phyloP scores from a whole-genome alignment of 2,329 filamentous ascomycete species.

The Fusarium verrucosum region DNA sequence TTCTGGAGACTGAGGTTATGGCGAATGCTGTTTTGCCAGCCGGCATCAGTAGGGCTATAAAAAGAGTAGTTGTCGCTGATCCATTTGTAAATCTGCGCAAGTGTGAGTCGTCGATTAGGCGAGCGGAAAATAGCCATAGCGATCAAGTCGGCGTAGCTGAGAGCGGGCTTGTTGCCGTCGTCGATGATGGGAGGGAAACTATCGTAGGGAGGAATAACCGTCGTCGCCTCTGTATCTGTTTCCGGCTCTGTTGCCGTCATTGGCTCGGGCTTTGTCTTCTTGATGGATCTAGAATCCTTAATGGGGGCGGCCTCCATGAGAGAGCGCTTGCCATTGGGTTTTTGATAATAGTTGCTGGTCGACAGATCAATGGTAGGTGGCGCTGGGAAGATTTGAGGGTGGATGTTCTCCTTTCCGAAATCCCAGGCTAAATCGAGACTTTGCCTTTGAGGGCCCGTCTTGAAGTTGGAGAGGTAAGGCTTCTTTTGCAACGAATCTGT shows the following conservation, averaged over 20 bases:
- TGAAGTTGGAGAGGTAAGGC: slow-evolving; percentile 67
- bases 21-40: slow-evolving; percentile 99
- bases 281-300: slow-evolving; percentile 71
- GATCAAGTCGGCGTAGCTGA: slow-evolving; percentile 94
- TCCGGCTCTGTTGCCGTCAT: neutral
- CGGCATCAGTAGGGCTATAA: slow-evolving; percentile 83
- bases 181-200: slow-evolving; percentile 86
- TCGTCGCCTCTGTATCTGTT: slow-evolving; percentile 4
- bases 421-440: slow-evolving; percentile 53
- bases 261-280: slow-evolving; percentile 72
- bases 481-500: slow-evolving; percentile 78
- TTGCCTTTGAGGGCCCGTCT: slow-evolving; percentile 64
- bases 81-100: slow-evolving; percentile 99
- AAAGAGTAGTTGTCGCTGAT: slow-evolving; percentile 95
- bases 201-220: slow-evolving; percentile 70
- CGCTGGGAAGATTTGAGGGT: slow-evolving; percentile 61
- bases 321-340: slow-evolving; percentile 65
- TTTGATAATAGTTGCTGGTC: slow-evolving; percentile 63
- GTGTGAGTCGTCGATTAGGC: slow-evolving; percentile 81
- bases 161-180: slow-evolving; percentile 86
- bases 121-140: slow-evolving; percentile 96
- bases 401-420: slow-evolving; percentile 66
- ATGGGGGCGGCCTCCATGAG: slow-evolving; percentile 78
- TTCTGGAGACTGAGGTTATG: slow-evolving; percentile 98
- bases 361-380: slow-evolving; percentile 59